Conservation (phyloP, 805 yeast genomes). For the Wickerhamomyces bovis region DNA sequence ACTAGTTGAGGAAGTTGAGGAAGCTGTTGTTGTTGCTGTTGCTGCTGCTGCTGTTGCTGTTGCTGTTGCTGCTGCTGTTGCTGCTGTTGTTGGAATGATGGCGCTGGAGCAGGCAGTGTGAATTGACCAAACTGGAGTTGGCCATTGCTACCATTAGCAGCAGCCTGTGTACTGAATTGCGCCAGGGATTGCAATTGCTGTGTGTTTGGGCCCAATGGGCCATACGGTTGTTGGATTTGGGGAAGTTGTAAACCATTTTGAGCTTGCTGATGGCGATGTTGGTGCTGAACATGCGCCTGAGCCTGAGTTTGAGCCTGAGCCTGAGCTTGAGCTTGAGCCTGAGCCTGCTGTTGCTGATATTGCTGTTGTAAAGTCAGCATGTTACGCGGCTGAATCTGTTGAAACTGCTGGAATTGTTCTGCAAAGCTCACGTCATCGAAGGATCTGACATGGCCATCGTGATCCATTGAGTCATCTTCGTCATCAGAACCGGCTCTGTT, state of each 20-base stretch:
- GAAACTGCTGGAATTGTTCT: slow-evolving; percentile 2
- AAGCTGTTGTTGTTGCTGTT: neutral
- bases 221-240: neutral
- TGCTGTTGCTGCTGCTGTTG: neutral
- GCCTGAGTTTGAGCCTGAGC: slow-evolving; percentile 4
- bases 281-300: slow-evolving; percentile 7
- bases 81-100: neutral
- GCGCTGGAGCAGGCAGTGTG: neutral
- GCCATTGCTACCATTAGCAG: neutral
- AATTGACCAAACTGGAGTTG: neutral
- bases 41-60: neutral
- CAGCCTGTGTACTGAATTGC: neutral
- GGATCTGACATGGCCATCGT: slow-evolving; percentile 2
- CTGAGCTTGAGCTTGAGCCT: slow-evolving; percentile 10
- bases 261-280: slow-evolving; percentile 3
- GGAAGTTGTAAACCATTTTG: neutral
- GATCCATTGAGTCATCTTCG: slow-evolving; percentile 1
- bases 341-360: neutral
- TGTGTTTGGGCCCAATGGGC: neutral
- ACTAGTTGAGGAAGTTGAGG: neutral
- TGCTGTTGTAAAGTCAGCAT: neutral
- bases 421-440: slow-evolving; percentile 5
- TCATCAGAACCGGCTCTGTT: neutral
- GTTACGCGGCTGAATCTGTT: neutral
- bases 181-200: neutral